Evolutionary conservation across 2,329 filamentous ascomycete species (phyloP).

Genomic region (Bipolaris gigantea): DNA sequence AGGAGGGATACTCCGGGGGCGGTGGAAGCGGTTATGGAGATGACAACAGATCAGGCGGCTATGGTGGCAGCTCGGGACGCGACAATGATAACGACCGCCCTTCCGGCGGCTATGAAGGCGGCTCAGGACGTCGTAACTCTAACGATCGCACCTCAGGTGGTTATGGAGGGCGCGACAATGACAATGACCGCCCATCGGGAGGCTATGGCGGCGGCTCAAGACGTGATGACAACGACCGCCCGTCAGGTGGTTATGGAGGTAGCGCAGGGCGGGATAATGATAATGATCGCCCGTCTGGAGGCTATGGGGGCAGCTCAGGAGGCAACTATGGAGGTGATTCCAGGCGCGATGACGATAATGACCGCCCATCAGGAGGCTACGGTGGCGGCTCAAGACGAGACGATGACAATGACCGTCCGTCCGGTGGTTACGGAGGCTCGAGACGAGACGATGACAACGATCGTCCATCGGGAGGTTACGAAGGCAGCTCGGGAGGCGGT

Average conservation of each 20-base stretch:
- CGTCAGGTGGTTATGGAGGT: constrained; percentile 20
- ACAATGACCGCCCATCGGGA: not conserved
- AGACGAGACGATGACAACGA: constrained; percentile 15
- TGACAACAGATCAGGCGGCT: constrained; percentile 3
- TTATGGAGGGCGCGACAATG: not conserved
- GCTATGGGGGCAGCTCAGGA: constrained; percentile 18
- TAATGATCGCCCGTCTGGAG: constrained; percentile 28
- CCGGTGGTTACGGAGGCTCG: constrained; percentile 13
- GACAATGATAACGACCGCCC: constrained; percentile 15
- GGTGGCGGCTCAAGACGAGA: constrained; percentile 14
- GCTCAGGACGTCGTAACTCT: constrained; percentile 9
- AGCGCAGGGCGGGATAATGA: constrained; percentile 11
- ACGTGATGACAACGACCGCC: constrained; percentile 23
- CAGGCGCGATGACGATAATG: constrained; percentile 22
- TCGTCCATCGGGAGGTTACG: constrained; percentile 25
- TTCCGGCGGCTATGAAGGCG: constrained; percentile 5
- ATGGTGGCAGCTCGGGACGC: constrained; percentile 11
- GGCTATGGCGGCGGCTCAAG: not conserved
- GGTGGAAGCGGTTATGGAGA: constrained; percentile 23
- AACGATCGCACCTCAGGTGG: not conserved
- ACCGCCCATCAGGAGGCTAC: constrained; percentile 26
- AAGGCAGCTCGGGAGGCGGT: constrained; percentile 14
- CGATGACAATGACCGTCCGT: not conserved
- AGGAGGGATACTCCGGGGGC: constrained; percentile 17
- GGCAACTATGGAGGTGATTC: constrained; percentile 18